Evolutionary conservation across 345 rosid genomes (phyloP), one percentile per base, ranked within the genome.

Genomic region (Eutrema heterophyllum): DNA sequence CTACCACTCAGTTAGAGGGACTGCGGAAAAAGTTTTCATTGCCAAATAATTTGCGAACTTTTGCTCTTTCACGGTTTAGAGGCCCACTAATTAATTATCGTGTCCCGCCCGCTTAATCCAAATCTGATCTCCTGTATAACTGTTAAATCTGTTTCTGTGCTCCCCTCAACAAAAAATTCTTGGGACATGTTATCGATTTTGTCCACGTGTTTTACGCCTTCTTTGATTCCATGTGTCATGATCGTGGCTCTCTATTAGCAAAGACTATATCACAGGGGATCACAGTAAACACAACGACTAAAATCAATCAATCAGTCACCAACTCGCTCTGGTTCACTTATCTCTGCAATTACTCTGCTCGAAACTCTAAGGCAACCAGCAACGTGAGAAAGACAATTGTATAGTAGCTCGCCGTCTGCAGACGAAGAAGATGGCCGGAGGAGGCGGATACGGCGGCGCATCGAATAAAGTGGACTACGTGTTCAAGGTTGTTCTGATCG

Each of bases 401-500:
- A n/a, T n/a, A n/a, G 21, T 21, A 21, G 21, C 21, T 70, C 39
- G 27, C 39, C 54, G 53, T 14, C 32, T 43, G 36, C 70, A 38
- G 24, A 12, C 16, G 21, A 30, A 60, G 21, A 63, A 52, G 9
- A 89, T 93, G 98, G 86, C 89, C 15, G 77, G 75, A 46, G 90
- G 84, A 41, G 88, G 79, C 54, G 88, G 86, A 21, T 86, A 79
- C 55, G 89, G 83, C n/a, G 94, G 79, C 29, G 79, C 84, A 30
- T 78, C 81, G 33, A 88, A 87, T 36, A 91, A 86, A 82, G 85
- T 87, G 10, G 88, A 91, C 75, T 93, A 88, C 70, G 89, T 89
- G 4, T 86, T 89, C 85, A 93, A 93, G 79, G 88, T 93, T 18
- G 98, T 93, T 40, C 61, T 93, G 56, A 91, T 93, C 68, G 98